phyloP scores from a whole-genome alignment of 257 asterid species.

The Echites panduratus region DNA sequence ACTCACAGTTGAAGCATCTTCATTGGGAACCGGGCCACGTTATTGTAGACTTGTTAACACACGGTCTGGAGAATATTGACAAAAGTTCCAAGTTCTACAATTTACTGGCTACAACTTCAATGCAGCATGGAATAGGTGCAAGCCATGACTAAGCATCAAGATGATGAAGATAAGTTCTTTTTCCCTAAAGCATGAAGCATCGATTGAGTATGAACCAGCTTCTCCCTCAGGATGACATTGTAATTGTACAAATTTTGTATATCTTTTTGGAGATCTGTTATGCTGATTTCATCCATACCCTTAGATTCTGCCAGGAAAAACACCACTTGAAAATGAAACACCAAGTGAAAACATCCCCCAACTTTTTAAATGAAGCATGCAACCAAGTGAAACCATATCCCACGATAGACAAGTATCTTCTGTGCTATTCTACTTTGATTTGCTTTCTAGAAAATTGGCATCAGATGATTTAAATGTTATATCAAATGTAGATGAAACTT shows the following conservation, averaged over 20 bases:
- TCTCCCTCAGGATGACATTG: conserved; percentile 44
- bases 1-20: neutral
- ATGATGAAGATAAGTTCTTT: conserved; percentile 22
- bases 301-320: conserved; percentile 30
- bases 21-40: no score
- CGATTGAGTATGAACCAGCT: conserved; percentile 36
- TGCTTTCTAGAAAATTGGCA: neutral
- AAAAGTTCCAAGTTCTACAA: neutral
- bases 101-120: neutral
- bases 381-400: neutral
- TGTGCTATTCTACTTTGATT: neutral
- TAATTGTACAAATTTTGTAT: conserved; percentile 43
- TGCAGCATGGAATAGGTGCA: neutral
- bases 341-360: neutral
- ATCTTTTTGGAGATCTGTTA: conserved; percentile 45
- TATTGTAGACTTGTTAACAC: neutral
- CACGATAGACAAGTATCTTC: neutral
- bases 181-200: conserved; percentile 22
- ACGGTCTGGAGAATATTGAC: neutral
- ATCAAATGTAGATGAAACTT: neutral
- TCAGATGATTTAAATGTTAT: neutral
- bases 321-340: neutral
- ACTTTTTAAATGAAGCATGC: neutral
- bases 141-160: neutral
- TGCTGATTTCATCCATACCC: conserved; percentile 31